A percentile compares a stretch with the other conserved stretches of the same genome.
These are phyloP conservation scores for Chlorokybus atmophyticus DNA, from an alignment of 139 green algal species.

Conservation along the genomic window DNA sequence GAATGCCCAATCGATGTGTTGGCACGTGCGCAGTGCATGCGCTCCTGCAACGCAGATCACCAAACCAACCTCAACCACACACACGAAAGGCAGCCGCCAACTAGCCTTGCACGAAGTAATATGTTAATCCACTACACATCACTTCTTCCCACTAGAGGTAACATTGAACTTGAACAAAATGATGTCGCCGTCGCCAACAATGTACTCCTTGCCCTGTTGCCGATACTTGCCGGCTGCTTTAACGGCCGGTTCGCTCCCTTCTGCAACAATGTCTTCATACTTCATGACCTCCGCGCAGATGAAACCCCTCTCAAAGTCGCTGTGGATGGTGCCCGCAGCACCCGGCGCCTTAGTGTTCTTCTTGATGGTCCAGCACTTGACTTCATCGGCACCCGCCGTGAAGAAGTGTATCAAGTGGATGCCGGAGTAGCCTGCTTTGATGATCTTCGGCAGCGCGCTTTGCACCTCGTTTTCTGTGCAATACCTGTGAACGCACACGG, in stretches of 20 bases:
- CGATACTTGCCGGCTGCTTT: slow-evolving; percentile 83
- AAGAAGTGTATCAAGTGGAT: slow-evolving; percentile 99
- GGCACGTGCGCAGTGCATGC: no score
- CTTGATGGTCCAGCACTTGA: slow-evolving; percentile 26
- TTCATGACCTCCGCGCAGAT: slow-evolving; percentile 84
- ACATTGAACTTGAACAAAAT: slow-evolving; percentile 91
- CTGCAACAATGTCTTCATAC: slow-evolving; percentile 26
- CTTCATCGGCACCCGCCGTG: slow-evolving; percentile 87
- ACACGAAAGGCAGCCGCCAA: no score
- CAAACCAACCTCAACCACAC: no score
- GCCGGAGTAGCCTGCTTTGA: slow-evolving; percentile 81
- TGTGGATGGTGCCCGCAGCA: slow-evolving; percentile 90
- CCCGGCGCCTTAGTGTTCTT: slow-evolving; percentile 55
- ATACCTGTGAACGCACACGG: no score
- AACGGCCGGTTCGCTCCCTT: slow-evolving; percentile 18
- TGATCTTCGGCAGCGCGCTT: slow-evolving; percentile 75
- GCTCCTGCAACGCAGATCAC: no score
- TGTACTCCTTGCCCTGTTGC: slow-evolving; percentile 95
- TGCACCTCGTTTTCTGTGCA: slow-evolving; percentile 28
- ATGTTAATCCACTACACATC: no score
- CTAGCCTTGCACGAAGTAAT: no score
- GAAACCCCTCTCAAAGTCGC: slow-evolving; percentile 97
- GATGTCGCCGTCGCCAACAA: slow-evolving; percentile 77
- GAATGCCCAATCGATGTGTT: no score
- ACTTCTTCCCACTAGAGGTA: slow-evolving; percentile 39